These are phyloP conservation scores for Rubroshorea leprosula DNA, from an alignment of 345 rosid genomes.

Conservation along the genomic window DNA sequence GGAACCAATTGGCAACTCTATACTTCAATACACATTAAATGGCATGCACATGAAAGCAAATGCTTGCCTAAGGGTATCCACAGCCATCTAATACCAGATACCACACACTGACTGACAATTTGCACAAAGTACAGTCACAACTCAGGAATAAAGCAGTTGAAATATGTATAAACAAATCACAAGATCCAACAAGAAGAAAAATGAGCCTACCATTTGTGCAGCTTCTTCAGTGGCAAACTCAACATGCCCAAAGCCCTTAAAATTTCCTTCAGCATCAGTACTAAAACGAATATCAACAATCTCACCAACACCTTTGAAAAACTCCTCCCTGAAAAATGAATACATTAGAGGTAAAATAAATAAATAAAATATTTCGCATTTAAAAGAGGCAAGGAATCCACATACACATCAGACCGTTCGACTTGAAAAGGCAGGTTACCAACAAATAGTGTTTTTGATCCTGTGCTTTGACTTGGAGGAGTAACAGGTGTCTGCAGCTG, in stretches of 20 bases:
- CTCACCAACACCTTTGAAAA: constrained; percentile 71
- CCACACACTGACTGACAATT: no score
- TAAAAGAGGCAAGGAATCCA: neutral
- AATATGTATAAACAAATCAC: neutral
- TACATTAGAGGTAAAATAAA: neutral
- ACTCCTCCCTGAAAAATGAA: constrained; percentile 43
- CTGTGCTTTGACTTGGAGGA: constrained; percentile 35
- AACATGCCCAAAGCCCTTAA: constrained; percentile 79
- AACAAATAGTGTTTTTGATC: constrained; percentile 57
- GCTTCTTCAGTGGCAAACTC: constrained; percentile 66
- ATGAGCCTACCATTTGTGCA: constrained; percentile 49
- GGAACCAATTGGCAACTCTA: neutral
- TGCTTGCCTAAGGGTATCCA: no score
- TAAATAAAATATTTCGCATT: neutral
- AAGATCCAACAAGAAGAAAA: neutral
- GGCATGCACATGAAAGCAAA: no score
- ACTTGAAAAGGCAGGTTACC: constrained; percentile 62
- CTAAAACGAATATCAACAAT: constrained; percentile 67
- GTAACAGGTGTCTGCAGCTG: constrained; percentile 68
- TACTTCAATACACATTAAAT: no score
- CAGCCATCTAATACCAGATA: no score
- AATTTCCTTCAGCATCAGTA: constrained; percentile 37
- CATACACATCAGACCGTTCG: constrained; percentile 66
- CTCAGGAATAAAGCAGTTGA: neutral
- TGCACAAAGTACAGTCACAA: no score